phyloP scores from a whole-genome alignment of 1,284 basidiomycete genomes.

The Marasmius tenuissimus region DNA sequence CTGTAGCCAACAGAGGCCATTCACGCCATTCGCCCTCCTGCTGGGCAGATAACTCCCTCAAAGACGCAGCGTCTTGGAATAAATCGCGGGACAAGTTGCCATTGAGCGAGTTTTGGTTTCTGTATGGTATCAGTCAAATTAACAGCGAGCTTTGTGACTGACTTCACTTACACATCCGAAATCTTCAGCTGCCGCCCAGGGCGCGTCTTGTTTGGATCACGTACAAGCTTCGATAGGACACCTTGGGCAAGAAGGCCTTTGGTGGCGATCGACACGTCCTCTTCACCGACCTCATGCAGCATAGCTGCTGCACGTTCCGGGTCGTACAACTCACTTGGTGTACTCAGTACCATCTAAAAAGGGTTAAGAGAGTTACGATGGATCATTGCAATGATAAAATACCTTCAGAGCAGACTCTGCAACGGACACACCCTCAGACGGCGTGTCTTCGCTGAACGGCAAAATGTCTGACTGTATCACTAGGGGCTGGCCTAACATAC shows the following conservation, averaged over 20 bases:
- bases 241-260: slow-evolving; percentile 59
- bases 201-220: slow-evolving; percentile 57
- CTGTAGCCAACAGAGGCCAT: slow-evolving; percentile 71
- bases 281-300: slow-evolving; percentile 55
- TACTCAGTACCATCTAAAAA: slow-evolving; percentile 73
- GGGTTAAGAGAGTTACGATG: neutral
- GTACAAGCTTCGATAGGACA: slow-evolving; percentile 63
- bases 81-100: slow-evolving; percentile 63
- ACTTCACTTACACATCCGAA: slow-evolving; percentile 57
- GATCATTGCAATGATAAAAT: slow-evolving; percentile 1
- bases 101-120: slow-evolving; percentile 69
- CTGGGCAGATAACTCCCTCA: slow-evolving; percentile 55
- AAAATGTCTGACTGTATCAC: slow-evolving; percentile 44
- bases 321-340: slow-evolving; percentile 67
- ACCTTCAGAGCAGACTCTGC: slow-evolving; percentile 77
- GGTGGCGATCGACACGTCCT: slow-evolving; percentile 51
- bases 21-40: slow-evolving; percentile 56
- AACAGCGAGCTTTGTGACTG: slow-evolving; percentile 14
- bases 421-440: slow-evolving; percentile 43
- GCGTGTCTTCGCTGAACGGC: slow-evolving; percentile 23
- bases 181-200: slow-evolving; percentile 75
- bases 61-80: slow-evolving; percentile 64
- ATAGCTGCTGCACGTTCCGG: slow-evolving; percentile 54
- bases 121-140: slow-evolving; percentile 23
- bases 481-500: slow-evolving; percentile 58